These are phyloP conservation scores for Leccinum subgranulosum DNA, from an alignment of 768 basidiomycete species.

Conservation along the genomic window DNA sequence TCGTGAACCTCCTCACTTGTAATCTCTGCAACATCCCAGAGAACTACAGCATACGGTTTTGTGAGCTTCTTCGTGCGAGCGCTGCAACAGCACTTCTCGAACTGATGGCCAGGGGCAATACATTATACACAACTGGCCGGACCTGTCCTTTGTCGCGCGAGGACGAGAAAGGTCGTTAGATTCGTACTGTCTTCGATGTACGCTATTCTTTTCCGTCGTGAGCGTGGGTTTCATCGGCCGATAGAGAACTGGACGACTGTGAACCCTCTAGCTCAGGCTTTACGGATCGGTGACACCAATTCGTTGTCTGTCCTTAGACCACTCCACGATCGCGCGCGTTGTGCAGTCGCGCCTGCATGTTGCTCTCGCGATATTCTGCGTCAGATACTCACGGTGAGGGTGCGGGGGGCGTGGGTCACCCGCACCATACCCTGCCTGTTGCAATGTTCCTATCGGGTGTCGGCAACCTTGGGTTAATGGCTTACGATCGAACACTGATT, in stretches of 20 bases:
- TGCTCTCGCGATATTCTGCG: no score
- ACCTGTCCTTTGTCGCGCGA: conserved; percentile 53
- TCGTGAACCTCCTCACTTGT: conserved; percentile 47
- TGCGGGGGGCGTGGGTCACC: no score
- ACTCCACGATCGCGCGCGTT: conserved; percentile 5
- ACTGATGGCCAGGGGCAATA: conserved; percentile 40
- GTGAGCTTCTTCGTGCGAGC: conserved; percentile 15
- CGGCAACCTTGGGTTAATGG: no score
- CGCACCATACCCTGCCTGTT: no score
- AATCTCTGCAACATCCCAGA: conserved; percentile 54
- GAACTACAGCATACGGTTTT: conserved; percentile 38
- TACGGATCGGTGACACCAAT: conserved; percentile 26
- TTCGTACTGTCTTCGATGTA: conserved; percentile 58
- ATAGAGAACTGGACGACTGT: conserved; percentile 22
- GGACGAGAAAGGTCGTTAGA: conserved; percentile 47
- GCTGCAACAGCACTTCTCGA: neutral
- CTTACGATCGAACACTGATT: no score
- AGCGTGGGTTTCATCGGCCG: neutral
- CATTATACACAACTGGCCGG: conserved; percentile 49
- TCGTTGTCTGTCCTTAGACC: conserved; percentile 28
- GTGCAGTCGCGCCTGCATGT: no score
- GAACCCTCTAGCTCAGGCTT: no score
- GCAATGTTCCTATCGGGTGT: no score
- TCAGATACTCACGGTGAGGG: no score
- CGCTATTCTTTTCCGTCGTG: conserved; percentile 9